Evolutionary conservation across 305 asterid species (phyloP).

Genomic region (Fraxinus nigra): DNA sequence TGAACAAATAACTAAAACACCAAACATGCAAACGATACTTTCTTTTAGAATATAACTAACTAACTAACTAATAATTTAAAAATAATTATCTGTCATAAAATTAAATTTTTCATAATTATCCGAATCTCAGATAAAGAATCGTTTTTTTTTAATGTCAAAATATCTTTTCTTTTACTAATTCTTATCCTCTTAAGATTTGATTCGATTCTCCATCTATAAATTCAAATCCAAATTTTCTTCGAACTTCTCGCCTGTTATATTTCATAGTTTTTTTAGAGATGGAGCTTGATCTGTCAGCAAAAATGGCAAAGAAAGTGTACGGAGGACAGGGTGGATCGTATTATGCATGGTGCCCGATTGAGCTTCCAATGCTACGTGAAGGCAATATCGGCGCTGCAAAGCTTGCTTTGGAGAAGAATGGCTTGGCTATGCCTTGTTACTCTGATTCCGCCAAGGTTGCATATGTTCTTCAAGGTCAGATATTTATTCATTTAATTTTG

Average conservation of each 20-base stretch:
- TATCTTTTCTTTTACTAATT: not conserved
- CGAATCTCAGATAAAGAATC: not conserved
- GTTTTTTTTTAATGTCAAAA: not conserved
- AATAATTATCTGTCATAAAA: no score
- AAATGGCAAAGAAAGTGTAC: constrained; percentile 57
- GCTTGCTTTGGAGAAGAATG: constrained; percentile 68
- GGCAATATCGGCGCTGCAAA: constrained; percentile 91
- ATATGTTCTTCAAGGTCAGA: constrained; percentile 77
- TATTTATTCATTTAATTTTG: not conserved
- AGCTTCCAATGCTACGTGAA: constrained; percentile 68
- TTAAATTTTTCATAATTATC: not conserved
- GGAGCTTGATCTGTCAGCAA: constrained; percentile 81
- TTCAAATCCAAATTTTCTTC: not conserved
- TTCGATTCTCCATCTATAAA: not conserved
- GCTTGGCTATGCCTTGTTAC: constrained; percentile 73
- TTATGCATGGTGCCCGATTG: constrained; percentile 75
- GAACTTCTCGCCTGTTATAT: not conserved
- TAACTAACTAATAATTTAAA: not conserved
- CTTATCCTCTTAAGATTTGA: not conserved
- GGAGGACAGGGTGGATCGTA: constrained; percentile 85
- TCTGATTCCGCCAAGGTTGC: constrained; percentile 90
- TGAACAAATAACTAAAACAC: no score
- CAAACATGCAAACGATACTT: no score
- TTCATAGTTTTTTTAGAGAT: constrained; percentile 20
- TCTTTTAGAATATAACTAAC: not conserved